Evolutionary conservation across 2,329 filamentous ascomycete genomes (phyloP), one percentile per base, ranked within the genome.

Genomic region (Penicillium capsulatum): DNA sequence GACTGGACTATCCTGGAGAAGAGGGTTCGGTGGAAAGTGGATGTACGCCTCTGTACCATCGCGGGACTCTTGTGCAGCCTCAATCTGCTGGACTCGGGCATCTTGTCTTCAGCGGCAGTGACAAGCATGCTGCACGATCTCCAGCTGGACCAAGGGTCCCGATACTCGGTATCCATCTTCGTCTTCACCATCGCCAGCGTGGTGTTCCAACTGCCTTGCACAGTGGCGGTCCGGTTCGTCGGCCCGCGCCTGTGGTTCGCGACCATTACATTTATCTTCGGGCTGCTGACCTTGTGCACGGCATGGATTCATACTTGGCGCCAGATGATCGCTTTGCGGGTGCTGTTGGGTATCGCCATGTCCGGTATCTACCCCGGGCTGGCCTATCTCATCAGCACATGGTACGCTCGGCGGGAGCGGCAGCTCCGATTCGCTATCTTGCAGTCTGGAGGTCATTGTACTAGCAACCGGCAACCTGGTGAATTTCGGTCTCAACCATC

Each of bases 131-230:
- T 80, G 32, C 55, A 65, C 8, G 82, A 86, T 54, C 68, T 86
- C 29, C 72, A 74, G 11, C 67, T 86, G 19, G 40, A 46, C 9
- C 72, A 77, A 29, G 81, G 81, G 15, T 78, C 81, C 47, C 72
- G 81, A 27, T 86, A 83, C 51, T 83, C 79, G 1, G 75, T 86
- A 3, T 75, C 80, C 15, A 86, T 87, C 41, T 83, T 86, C 65
- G 83, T 86, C 58, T 85, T 86, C 62, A 85, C 82, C 7, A 73
- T 86, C 39, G 72, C 81, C 4, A 80, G 75, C 52, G 81, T 86
- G 28, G 73, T 74, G 7, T 85, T 83, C 54, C 82, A 86, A 58
- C 66, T 86, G 6, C 83, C 83, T 0, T 80, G 79, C 2, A 86
- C 82, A 1, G 72, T 86, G 31, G 77, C 80, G 1, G 79, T 84